A percentile compares a stretch with the other conserved stretches of the same genome.
phyloP scores from a whole-genome alignment of 2,329 filamentous ascomycete species.

The Fusarium verrucosum region DNA sequence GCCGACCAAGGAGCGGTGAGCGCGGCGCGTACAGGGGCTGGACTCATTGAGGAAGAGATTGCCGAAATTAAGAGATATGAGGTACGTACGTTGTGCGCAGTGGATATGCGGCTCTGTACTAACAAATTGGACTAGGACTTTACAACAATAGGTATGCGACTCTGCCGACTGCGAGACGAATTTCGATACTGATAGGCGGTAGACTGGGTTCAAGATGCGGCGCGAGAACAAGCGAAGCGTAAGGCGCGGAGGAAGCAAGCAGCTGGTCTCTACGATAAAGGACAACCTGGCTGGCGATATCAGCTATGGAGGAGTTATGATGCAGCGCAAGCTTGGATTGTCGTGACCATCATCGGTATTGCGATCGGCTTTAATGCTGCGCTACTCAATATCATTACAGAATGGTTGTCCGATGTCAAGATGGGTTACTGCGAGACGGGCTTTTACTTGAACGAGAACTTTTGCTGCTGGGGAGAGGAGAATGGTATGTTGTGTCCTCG shows the following conservation, averaged over 20 bases:
- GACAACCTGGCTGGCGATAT: slow-evolving; percentile 78
- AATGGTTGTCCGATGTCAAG: slow-evolving; percentile 97
- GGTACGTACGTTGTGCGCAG: slow-evolving; percentile 59
- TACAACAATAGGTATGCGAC: slow-evolving; percentile 79
- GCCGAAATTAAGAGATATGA: slow-evolving; percentile 98
- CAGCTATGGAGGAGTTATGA: slow-evolving; percentile 89
- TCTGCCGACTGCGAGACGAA: slow-evolving; percentile 7
- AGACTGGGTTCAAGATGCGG: slow-evolving; percentile 99
- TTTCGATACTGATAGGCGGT: slow-evolving; percentile 45
- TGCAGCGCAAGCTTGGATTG: slow-evolving; percentile 97
- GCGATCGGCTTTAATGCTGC: slow-evolving; percentile 94
- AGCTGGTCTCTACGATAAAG: slow-evolving; percentile 75
- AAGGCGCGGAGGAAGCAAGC: slow-evolving; percentile 78
- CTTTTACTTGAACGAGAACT: slow-evolving; percentile 96
- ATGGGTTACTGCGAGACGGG: slow-evolving; percentile 93
- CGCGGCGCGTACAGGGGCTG: slow-evolving; percentile 64
- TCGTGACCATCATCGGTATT: slow-evolving; percentile 91
- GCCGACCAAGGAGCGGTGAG: slow-evolving; percentile 67
- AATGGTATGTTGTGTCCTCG: slow-evolving; percentile 61
- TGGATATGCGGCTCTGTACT: slow-evolving; percentile 19
- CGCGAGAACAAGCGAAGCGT: slow-evolving; percentile 85
- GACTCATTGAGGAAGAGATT: slow-evolving; percentile 91
- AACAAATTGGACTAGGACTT: slow-evolving; percentile 71
- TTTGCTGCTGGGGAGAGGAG: slow-evolving; percentile 98
- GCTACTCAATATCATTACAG: slow-evolving; percentile 92